A percentile compares a stretch with the other conserved stretches of the same genome.
phyloP scores from a whole-genome alignment of 2,329 filamentous ascomycete genomes.

The Sclerotinia nivalis region DNA sequence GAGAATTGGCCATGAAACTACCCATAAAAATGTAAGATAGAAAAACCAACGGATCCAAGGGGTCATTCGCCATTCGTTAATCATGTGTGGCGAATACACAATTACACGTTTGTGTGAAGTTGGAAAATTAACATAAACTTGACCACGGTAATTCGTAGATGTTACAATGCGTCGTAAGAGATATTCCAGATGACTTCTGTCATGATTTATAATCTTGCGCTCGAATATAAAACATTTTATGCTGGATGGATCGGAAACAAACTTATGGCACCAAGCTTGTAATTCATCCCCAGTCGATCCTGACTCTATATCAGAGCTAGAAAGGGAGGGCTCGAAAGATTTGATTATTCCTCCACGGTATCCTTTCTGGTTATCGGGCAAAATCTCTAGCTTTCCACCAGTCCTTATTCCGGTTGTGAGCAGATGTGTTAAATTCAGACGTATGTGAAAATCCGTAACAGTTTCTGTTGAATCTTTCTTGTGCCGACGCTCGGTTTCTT shows the following conservation, averaged over 20 bases:
- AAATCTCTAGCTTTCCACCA: conserved; percentile 51
- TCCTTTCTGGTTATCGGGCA: conserved; percentile 59
- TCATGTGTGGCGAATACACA: conserved; percentile 61
- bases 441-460: conserved; percentile 60
- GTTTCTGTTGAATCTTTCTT: conserved; percentile 51
- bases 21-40: conserved; percentile 65
- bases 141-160: conserved; percentile 67
- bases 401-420: conserved; percentile 50
- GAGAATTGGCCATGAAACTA: conserved; percentile 71
- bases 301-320: conserved; percentile 31
- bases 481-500: conserved; percentile 34
- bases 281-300: conserved; percentile 22
- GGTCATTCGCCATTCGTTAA: conserved; percentile 66
- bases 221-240: conserved; percentile 59
- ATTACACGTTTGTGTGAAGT: conserved; percentile 57
- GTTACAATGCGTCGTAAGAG: conserved; percentile 58
- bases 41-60: conserved; percentile 65
- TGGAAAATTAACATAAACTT: conserved; percentile 59
- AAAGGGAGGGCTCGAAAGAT: conserved; percentile 50
- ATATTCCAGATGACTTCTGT: conserved; percentile 53
- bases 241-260: conserved; percentile 57
- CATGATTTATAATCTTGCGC: conserved; percentile 59
- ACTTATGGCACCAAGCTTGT: conserved; percentile 64
- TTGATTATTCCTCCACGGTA: conserved; percentile 64
- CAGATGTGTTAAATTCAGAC: conserved; percentile 59